Conservation (phyloP, 2,329 filamentous ascomycete genomes). For the Verticillium isaacii region DNA sequence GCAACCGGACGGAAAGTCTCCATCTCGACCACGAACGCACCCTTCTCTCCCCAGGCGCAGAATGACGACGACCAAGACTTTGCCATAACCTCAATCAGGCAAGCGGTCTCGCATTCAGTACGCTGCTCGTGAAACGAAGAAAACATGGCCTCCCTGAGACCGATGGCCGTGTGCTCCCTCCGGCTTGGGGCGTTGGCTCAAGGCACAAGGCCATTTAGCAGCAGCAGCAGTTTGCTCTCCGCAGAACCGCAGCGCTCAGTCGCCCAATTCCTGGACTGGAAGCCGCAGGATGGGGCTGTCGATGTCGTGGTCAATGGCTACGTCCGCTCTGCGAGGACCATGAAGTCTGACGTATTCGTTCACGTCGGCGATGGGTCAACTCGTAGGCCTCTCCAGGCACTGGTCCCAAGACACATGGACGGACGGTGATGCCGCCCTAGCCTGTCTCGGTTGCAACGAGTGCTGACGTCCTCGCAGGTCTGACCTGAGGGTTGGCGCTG, state of each 20-base stretch:
- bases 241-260: slow-evolving; percentile 36
- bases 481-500: slow-evolving; percentile 68
- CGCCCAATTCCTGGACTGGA: slow-evolving; percentile 52
- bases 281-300: slow-evolving; percentile 35
- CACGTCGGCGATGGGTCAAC: slow-evolving; percentile 85
- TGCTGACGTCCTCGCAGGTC: slow-evolving; percentile 41
- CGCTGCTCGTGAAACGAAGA: neutral
- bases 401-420: slow-evolving; percentile 67
- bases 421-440: slow-evolving; percentile 50
- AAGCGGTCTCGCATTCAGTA: neutral
- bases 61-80: neutral
- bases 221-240: slow-evolving; percentile 24
- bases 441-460: slow-evolving; percentile 16
- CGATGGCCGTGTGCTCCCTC: neutral
- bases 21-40: no score
- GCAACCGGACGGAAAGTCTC: no score
- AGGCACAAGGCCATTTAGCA: neutral
- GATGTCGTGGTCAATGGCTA: slow-evolving; percentile 68
- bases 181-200: neutral
- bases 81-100: neutral
- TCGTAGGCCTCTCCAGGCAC: slow-evolving; percentile 71
- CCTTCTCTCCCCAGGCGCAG: neutral
- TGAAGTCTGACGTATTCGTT: slow-evolving; percentile 80
- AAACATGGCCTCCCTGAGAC: neutral
- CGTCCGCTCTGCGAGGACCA: slow-evolving; percentile 78